A percentile compares a stretch with the other conserved stretches of the same genome.
Conservation (phyloP, 2,329 filamentous ascomycete species). For the Fusarium domesticum region DNA sequence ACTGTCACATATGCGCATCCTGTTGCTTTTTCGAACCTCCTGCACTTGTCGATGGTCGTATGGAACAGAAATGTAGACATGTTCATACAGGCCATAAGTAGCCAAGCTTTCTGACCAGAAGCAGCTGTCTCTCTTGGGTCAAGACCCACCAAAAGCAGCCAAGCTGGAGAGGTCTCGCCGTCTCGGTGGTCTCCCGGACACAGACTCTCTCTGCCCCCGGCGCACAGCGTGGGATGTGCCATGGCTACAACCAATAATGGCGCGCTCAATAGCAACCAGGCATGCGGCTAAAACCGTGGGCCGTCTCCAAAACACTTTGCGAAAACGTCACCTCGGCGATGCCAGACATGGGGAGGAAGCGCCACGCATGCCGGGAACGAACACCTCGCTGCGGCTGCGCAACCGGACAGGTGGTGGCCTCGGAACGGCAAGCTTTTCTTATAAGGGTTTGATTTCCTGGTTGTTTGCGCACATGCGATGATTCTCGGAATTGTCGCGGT, state of each 20-base stretch:
- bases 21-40: not conserved
- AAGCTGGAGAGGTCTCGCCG: slow-evolving; percentile 1
- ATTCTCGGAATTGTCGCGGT: too few species aligned
- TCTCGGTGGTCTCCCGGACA: slow-evolving; percentile 17
- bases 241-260: slow-evolving; percentile 23
- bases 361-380: slow-evolving; percentile 15
- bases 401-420: slow-evolving; percentile 11
- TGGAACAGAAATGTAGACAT: too few species aligned
- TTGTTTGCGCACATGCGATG: slow-evolving; percentile 3
- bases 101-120: not conserved
- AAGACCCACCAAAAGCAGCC: slow-evolving; percentile 17
- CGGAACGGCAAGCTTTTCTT: slow-evolving; percentile 5
- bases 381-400: not conserved
- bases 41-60: too few species aligned
- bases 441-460: slow-evolving; percentile 14
- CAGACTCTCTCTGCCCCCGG: slow-evolving; percentile 11
- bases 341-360: slow-evolving; percentile 14
- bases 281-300: slow-evolving; percentile 28
- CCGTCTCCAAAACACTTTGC: slow-evolving; percentile 14
- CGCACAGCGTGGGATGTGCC: slow-evolving; percentile 21
- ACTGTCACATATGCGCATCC: too few species aligned
- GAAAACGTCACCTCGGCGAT: slow-evolving; percentile 26
- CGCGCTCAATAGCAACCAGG: slow-evolving; percentile 23
- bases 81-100: too few species aligned
- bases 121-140: slow-evolving; percentile 17